phyloP scores from a whole-genome alignment of 1,139 yeast species.

The Blastobotrys raffinosifermentans region DNA sequence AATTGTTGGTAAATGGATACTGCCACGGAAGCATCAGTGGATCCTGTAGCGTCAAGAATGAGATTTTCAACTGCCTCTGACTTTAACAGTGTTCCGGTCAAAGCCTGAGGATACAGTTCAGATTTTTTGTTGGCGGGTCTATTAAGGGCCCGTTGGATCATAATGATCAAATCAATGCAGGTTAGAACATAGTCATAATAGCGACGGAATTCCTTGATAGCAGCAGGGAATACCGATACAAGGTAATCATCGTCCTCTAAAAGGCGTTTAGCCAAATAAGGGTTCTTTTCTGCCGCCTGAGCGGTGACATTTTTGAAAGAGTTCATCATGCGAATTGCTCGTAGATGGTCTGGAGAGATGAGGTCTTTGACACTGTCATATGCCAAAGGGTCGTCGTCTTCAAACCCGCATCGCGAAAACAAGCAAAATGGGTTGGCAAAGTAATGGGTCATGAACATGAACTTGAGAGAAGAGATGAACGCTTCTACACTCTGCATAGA shows the following conservation, averaged over 20 bases:
- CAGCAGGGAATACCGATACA: slow-evolving; percentile 8
- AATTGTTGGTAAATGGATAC: background rate
- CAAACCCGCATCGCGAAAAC: slow-evolving; percentile 32
- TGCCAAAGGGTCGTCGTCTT: slow-evolving; percentile 31
- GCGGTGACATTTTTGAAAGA: slow-evolving; percentile 40
- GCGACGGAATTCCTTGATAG: slow-evolving; percentile 12
- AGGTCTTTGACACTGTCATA: slow-evolving; percentile 27
- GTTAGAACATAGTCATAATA: slow-evolving; percentile 11
- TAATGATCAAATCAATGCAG: slow-evolving; percentile 11
- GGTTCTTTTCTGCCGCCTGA: slow-evolving; percentile 13
- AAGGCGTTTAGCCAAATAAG: slow-evolving; percentile 9
- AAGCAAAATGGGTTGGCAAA: slow-evolving; percentile 62
- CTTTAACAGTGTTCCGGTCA: slow-evolving; percentile 11
- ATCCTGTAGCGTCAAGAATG: background rate
- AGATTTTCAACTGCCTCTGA: background rate
- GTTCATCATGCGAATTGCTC: slow-evolving; percentile 41
- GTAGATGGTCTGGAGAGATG: slow-evolving; percentile 29
- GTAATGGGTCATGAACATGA: slow-evolving; percentile 64
- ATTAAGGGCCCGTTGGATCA: slow-evolving; percentile 7
- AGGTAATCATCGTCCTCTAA: slow-evolving; percentile 14
- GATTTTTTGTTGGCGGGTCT: slow-evolving; percentile 6
- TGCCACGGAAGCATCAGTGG: background rate
- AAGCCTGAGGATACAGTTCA: slow-evolving; percentile 13
- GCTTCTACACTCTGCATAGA: slow-evolving; percentile 43
- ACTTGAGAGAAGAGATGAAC: slow-evolving; percentile 47